These are phyloP conservation scores for Cucurbitaria berberidis DNA, from an alignment of 2,329 filamentous ascomycete species.

Conservation along the genomic window DNA sequence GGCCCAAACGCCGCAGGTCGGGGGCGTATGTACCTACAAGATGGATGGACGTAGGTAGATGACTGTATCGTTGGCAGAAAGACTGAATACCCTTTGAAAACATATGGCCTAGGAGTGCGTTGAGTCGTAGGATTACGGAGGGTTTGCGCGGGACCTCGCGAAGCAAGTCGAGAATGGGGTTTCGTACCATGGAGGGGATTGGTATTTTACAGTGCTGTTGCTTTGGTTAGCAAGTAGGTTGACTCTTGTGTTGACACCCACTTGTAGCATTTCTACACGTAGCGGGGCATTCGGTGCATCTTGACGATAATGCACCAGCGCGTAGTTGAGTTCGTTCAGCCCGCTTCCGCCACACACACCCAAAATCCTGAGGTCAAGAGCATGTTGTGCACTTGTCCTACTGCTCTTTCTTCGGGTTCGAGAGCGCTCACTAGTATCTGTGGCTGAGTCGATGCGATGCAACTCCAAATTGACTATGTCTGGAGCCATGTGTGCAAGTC, in stretches of 20 bases:
- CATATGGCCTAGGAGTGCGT: conserved; percentile 63
- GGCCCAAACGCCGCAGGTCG: conserved; percentile 37
- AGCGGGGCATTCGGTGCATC: conserved; percentile 59
- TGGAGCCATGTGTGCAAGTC: background rate
- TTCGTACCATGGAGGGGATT: conserved; percentile 61
- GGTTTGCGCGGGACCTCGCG: conserved; percentile 60
- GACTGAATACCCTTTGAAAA: conserved; percentile 60
- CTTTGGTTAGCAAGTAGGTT: background rate
- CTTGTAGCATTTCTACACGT: conserved; percentile 60
- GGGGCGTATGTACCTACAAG: conserved; percentile 65
- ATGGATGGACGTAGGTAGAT: conserved; percentile 58
- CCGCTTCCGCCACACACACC: conserved; percentile 62
- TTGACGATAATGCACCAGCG: conserved; percentile 63
- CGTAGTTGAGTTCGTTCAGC: conserved; percentile 65
- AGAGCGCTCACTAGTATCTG: conserved; percentile 5
- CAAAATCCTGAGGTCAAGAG: conserved; percentile 60
- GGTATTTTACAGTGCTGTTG: conserved; percentile 63
- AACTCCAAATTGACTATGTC: conserved; percentile 4
- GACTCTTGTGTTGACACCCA: conserved; percentile 5
- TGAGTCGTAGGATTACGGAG: conserved; percentile 62
- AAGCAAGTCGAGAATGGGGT: conserved; percentile 64
- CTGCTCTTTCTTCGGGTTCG: background rate
- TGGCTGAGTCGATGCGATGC: conserved; percentile 22
- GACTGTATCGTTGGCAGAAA: conserved; percentile 56
- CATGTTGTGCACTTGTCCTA: conserved; percentile 4